Evolutionary conservation across 305 asterid species (phyloP).

Genomic region (Solanum aculeatissimum): DNA sequence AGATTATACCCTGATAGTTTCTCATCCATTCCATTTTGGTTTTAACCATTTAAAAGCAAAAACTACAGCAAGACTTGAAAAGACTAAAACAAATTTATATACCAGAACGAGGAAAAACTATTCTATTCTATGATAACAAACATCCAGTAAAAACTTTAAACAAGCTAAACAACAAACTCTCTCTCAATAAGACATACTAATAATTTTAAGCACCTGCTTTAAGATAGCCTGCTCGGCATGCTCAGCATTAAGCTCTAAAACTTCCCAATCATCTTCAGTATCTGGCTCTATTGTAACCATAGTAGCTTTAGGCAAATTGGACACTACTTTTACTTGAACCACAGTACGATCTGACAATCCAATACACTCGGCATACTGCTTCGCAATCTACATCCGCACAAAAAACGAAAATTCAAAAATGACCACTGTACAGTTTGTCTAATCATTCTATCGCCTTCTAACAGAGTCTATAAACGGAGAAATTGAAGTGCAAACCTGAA

Average conservation of each 20-base stretch:
- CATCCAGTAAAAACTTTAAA: background rate
- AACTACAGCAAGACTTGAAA: background rate
- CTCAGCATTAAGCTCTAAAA: constrained; percentile 92
- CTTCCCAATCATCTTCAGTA: constrained; percentile 99
- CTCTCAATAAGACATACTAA: background rate
- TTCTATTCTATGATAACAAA: background rate
- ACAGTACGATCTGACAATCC: constrained; percentile 53
- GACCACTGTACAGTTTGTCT: background rate
- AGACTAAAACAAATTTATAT: background rate
- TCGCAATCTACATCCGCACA: constrained; percentile 46
- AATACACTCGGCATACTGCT: constrained; percentile 84
- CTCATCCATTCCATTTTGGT: background rate
- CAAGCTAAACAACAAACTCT: background rate
- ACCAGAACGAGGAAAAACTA: background rate
- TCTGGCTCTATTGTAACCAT: constrained; percentile 80
- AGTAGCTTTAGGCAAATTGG: constrained; percentile 67
- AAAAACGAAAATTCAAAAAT: background rate
- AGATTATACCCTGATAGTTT: background rate
- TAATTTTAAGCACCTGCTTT: constrained; percentile 51
- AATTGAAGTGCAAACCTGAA: constrained; percentile 40
- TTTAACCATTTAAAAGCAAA: background rate
- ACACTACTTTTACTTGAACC: constrained; percentile 54
- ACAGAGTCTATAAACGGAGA: background rate
- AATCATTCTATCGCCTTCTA: background rate
- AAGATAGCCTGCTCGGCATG: constrained; percentile 72